A percentile compares a stretch with the other conserved stretches of the same genome.
phyloP scores from a whole-genome alignment of 257 asterid genomes.

The Nicotiana attenuata region DNA sequence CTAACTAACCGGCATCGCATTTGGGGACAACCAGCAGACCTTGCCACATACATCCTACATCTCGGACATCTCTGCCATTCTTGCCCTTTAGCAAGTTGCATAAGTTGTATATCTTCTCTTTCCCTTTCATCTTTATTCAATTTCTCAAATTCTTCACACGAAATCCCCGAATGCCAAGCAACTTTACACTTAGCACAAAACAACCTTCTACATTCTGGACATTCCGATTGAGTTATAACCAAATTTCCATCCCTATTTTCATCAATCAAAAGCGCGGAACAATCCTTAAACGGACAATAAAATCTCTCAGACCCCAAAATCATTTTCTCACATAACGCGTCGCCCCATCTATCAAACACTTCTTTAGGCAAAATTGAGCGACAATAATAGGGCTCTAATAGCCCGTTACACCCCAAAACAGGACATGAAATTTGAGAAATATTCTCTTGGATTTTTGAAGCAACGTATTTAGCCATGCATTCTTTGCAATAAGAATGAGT shows the following conservation, averaged over 20 bases:
- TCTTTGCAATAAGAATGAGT: slow-evolving; percentile 41
- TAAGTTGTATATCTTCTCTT: slow-evolving; percentile 18
- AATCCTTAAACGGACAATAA: slow-evolving; percentile 61
- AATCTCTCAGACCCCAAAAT: slow-evolving; percentile 43
- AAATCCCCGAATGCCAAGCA: slow-evolving; percentile 49
- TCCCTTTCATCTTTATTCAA: slow-evolving; percentile 23
- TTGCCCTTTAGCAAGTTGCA: slow-evolving; percentile 17
- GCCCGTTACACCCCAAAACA: slow-evolving; percentile 39
- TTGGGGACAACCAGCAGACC: slow-evolving; percentile 13
- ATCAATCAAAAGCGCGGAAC: slow-evolving; percentile 51
- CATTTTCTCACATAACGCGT: slow-evolving; percentile 52
- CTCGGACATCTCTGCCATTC: slow-evolving; percentile 27
- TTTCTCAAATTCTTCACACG: slow-evolving; percentile 40
- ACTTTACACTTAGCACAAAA: slow-evolving; percentile 57
- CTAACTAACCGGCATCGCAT: slow-evolving; percentile 20
- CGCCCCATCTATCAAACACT: slow-evolving; percentile 77
- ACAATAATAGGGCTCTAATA: slow-evolving; percentile 52
- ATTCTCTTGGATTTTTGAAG: slow-evolving; percentile 43
- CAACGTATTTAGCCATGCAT: slow-evolving; percentile 48
- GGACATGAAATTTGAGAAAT: slow-evolving; percentile 39
- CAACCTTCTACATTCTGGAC: slow-evolving; percentile 51
- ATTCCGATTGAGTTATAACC: slow-evolving; percentile 29
- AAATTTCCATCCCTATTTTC: slow-evolving; percentile 4
- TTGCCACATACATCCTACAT: slow-evolving; percentile 18
- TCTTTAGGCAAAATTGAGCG: slow-evolving; percentile 45